phyloP scores from a whole-genome alignment of 495 filamentous ascomycete species.

The Xylaria acuta region DNA sequence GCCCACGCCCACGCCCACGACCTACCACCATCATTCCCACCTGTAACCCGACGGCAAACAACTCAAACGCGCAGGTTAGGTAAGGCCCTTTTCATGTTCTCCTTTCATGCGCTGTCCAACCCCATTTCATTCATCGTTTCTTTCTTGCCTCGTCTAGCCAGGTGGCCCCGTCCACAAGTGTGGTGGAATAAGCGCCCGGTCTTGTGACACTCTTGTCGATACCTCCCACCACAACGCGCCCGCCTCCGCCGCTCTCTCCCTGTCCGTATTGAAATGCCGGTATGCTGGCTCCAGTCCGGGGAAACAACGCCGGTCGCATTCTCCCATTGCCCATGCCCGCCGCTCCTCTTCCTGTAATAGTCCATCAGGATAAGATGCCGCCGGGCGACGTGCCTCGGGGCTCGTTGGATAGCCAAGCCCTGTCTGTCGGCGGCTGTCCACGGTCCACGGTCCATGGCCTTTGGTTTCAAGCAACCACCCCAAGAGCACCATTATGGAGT shows the following conservation, averaged over 20 bases:
- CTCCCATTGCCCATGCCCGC: slow-evolving; percentile 13
- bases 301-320: slow-evolving; percentile 22
- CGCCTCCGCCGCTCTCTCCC: slow-evolving; percentile 18
- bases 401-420: slow-evolving; percentile 23
- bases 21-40: slow-evolving; percentile 31
- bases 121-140: slow-evolving; percentile 5
- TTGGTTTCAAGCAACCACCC: not conserved
- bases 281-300: slow-evolving; percentile 27
- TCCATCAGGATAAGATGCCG: slow-evolving; percentile 7
- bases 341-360: slow-evolving; percentile 16
- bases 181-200: slow-evolving; percentile 31
- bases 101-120: slow-evolving; percentile 20
- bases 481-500: slow-evolving; percentile 9
- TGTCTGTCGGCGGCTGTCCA: slow-evolving; percentile 21
- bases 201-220: slow-evolving; percentile 32
- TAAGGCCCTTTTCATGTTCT: slow-evolving; percentile 24
- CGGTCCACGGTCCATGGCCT: too few relatives aligned
- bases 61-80: slow-evolving; percentile 29
- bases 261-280: slow-evolving; percentile 26
- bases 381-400: slow-evolving; percentile 27
- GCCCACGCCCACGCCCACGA: too few relatives aligned
- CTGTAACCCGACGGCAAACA: slow-evolving; percentile 32
- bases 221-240: slow-evolving; percentile 26
- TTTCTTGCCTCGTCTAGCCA: slow-evolving; percentile 10
- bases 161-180: slow-evolving; percentile 25